Evolutionary conservation across 768 basidiomycete species (phyloP).

Genomic region (Imleria badia): DNA sequence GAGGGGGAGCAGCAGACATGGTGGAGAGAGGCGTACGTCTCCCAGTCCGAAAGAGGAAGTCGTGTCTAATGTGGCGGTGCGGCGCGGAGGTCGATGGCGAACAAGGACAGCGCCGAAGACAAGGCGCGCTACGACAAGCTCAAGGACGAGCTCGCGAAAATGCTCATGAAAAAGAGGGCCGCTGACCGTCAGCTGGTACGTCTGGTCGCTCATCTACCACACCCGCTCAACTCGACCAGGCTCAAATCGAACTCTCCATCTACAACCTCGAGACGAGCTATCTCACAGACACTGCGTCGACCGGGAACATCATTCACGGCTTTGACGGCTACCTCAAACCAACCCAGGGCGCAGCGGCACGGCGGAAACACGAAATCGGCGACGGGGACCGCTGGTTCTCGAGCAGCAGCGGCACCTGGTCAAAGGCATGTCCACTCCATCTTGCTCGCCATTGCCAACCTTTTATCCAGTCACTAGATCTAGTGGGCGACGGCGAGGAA

Average conservation of each 20-base stretch:
- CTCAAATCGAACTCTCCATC: conserved; percentile 74
- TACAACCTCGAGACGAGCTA: conserved; percentile 76
- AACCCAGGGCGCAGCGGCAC: conserved; percentile 45
- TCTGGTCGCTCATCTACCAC: not conserved
- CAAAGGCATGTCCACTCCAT: conserved; percentile 50
- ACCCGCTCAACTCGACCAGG: conserved; percentile 39
- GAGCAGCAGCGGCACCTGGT: conserved; percentile 72
- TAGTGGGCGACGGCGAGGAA: conserved; percentile 69
- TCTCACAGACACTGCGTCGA: conserved; percentile 75
- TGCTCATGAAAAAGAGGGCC: conserved; percentile 70
- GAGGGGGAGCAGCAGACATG: conserved; percentile 61
- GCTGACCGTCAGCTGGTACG: conserved; percentile 77
- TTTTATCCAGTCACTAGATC: conserved; percentile 63
- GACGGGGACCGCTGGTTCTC: conserved; percentile 83
- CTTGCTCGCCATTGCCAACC: conserved; percentile 3
- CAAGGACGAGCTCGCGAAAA: conserved; percentile 72
- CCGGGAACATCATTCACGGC: conserved; percentile 86
- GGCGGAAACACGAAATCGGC: conserved; percentile 72
- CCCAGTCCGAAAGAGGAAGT: conserved; percentile 27
- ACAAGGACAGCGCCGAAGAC: conserved; percentile 58
- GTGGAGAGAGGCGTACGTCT: conserved; percentile 22
- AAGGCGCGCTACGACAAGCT: conserved; percentile 68
- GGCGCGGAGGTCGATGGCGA: conserved; percentile 30
- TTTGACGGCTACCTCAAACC: conserved; percentile 87
- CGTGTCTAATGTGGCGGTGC: conserved; percentile 13